Evolutionary conservation across 2,329 filamentous ascomycete species (phyloP), one percentile per base, ranked within the genome.

Genomic region (Phialophora macrospora): DNA sequence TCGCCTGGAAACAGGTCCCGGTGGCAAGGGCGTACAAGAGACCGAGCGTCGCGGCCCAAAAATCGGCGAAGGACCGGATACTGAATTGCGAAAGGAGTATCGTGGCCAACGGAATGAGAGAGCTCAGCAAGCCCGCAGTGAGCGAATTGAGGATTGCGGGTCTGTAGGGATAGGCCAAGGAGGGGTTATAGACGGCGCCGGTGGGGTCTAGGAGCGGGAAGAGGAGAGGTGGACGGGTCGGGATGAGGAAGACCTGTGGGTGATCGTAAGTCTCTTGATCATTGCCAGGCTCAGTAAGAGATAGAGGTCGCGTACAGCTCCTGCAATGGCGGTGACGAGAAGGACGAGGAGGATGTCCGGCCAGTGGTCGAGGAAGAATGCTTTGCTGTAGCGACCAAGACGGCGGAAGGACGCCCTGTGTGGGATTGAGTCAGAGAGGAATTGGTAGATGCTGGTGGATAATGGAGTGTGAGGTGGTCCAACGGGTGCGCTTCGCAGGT

Each of bases 91-190:
- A 57, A 14, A 68, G 9, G n/a, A 71, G 49, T 30, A 71, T 67
- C 28, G 60, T 49, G 30, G 17, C 60, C 8, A 70, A 49, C 11
- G 69, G 69, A 28, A 71, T 57, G 52, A 64, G 26, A 17, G 38
- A 57, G 48, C 62, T 49, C 34, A 71, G 30, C 17, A 70, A 24
- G 3, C 68, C 69, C 11, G 68, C 63, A 11, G 49, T 41, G 1
- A 67, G 62, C 14, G 63, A 63, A 22, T 55, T 62, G 57, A 71
- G 61, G 34, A 68, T 67, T 7, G 63, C 66, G 5, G 62, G 48
- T 11, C 20, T 26, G 54, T 70, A 71, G n/a, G 69, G 69, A 51
- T 70, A 71, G 44, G 68, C 54, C 22, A 71, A 62, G 11, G 62
- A 62, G 38, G 66, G 58, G 9, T 61, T 58, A 55, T 68, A 68